Base-by-base conservation (phyloP, 768 basidiomycete genomes). In the Tulasnella sp. region DNA sequence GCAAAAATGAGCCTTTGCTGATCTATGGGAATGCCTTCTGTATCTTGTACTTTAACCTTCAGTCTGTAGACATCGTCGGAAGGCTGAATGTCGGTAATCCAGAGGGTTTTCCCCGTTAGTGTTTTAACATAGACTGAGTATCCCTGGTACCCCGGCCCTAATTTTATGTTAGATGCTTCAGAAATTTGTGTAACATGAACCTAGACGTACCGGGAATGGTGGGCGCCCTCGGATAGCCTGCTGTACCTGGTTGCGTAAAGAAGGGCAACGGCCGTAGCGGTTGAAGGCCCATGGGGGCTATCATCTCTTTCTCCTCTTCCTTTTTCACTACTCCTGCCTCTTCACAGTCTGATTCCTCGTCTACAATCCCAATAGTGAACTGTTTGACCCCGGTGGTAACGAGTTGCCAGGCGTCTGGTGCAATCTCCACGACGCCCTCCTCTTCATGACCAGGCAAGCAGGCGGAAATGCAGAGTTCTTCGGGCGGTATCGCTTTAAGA, bases 351-450 rank as follows among this genome's bases (percentile, higher is more conserved):
- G 24, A 9, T 2, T 60, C 58, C 22, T 28, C 58, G 9, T 22
- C 58, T 69, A 87, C 84, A 0, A 83, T 60, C 22, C 28, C 58
- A 20, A 60, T 9, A 60, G 22, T 60, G 1, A 60, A 60, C 1
- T 28, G 9, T 3, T 60, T 60, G 58, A 60, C 5, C 7, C 58
- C 58, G 58, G 3, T 22, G 22, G 58, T 60, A 24, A 22, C 58
- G 3, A 60, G 58, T 60, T 60, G 14, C 58, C 58, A 60, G 28
- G 58, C 58, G 22, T 60, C 58, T 60, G 58, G 58, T 20, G 58
- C 58, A 9, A 60, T 60, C 28, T 60, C 58, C 18, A 60, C 58
- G 58, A 60, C 58, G 28, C 58, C 58, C 9, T 60, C 58, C 20
- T 60, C 58, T 14, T 24, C 18, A 28, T 60, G 28, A 4, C 24